A percentile compares a stretch with the other conserved stretches of the same genome.
Evolutionary conservation across 1,284 basidiomycete genomes (phyloP).

Genomic region (Phylloporus sp.): DNA sequence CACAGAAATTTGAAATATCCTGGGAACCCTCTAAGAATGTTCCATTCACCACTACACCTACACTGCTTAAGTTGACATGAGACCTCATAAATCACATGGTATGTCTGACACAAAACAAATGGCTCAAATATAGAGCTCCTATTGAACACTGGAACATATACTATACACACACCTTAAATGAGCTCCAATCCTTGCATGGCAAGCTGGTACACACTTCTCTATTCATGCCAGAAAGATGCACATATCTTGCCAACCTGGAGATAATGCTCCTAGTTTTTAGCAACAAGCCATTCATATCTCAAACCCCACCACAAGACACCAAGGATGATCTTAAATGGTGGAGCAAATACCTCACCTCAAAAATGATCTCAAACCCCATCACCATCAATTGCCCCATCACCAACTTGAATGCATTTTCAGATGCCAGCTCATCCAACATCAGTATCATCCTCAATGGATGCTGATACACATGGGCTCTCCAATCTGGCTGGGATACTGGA

Average conservation of each 20-base stretch:
- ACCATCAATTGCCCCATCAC: no score
- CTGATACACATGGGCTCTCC: background rate
- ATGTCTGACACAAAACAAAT: background rate
- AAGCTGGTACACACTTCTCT: constrained; percentile 6
- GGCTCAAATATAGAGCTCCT: background rate
- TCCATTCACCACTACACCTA: background rate
- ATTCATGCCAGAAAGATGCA: background rate
- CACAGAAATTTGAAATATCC: background rate
- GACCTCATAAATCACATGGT: background rate
- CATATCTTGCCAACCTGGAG: constrained; percentile 4
- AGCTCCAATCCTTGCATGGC: constrained; percentile 5
- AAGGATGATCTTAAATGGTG: no score
- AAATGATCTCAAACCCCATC: no score
- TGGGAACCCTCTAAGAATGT: constrained; percentile 1
- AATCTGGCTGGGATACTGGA: background rate
- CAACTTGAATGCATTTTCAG: background rate
- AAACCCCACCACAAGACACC: background rate
- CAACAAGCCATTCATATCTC: constrained; percentile 3
- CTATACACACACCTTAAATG: background rate
- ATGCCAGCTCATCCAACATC: constrained; percentile 18
- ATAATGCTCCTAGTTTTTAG: constrained; percentile 3
- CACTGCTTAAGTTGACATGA: background rate
- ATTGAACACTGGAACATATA: background rate
- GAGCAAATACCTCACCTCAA: no score
- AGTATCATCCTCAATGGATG: constrained; percentile 8